A percentile compares a stretch with the other conserved stretches of the same genome.
These are phyloP conservation scores for Collybiopsis confluens DNA, from an alignment of 768 basidiomycete genomes.

Conservation along the genomic window DNA sequence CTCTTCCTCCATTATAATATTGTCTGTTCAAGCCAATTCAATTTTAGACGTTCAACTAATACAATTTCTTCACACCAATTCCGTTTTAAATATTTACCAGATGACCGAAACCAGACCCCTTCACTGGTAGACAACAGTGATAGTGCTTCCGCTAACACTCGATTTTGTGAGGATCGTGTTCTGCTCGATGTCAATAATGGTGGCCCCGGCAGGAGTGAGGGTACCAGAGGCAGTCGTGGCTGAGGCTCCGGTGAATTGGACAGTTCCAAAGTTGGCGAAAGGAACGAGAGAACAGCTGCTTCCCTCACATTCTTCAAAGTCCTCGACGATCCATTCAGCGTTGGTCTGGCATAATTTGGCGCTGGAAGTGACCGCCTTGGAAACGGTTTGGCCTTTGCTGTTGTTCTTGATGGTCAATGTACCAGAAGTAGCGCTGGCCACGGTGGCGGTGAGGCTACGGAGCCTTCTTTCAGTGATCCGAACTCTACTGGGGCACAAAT, in stretches of 20 bases:
- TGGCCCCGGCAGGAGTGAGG: conserved; percentile 23
- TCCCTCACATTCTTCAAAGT: conserved; percentile 8
- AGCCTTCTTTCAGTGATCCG: too few species aligned
- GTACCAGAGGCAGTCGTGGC: conserved; percentile 22
- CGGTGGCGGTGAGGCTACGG: neutral
- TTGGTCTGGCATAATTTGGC: neutral
- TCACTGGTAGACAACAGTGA: conserved; percentile 14
- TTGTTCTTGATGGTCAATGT: conserved; percentile 8
- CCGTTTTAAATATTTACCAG: too few species aligned
- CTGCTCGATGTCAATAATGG: conserved; percentile 32
- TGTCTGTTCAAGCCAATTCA: too few species aligned
- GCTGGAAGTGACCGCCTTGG: neutral
- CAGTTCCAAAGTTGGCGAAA: conserved; percentile 33
- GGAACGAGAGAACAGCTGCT: conserved; percentile 18
- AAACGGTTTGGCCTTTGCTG: conserved; percentile 3
- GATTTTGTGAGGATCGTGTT: conserved; percentile 21
- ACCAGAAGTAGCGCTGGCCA: conserved; percentile 1
- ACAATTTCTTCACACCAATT: too few species aligned
- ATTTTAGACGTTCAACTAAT: too few species aligned
- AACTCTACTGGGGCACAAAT: too few species aligned
- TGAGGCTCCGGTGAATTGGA: conserved; percentile 28
- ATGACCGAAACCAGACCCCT: too few species aligned
- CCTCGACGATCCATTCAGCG: conserved; percentile 8
- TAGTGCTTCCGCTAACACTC: conserved; percentile 13
- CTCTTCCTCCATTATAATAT: too few species aligned